Conservation (phyloP, 164 flowering plant species). For the Stephania cephalantha region DNA sequence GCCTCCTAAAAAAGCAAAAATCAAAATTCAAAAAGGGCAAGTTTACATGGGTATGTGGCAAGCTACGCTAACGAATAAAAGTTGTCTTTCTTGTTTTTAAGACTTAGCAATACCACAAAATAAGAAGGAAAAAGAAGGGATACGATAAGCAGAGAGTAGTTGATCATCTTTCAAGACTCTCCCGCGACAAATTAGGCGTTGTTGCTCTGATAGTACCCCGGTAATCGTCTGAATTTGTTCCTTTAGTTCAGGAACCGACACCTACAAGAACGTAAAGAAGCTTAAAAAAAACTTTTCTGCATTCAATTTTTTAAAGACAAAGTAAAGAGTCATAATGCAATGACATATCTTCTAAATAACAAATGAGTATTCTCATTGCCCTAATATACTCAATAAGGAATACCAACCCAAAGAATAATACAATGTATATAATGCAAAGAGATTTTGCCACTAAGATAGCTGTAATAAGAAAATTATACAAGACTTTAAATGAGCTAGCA, state of each 20-base stretch:
- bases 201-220: constrained; percentile 81
- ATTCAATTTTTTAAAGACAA: not conserved
- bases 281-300: not conserved
- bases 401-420: not conserved
- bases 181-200: constrained; percentile 91
- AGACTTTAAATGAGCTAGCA: not conserved
- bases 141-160: constrained; percentile 96
- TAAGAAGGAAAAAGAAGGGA: constrained; percentile 26
- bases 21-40: no score
- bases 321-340: not conserved
- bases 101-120: not conserved
- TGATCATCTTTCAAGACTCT: constrained; percentile 94
- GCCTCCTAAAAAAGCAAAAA: no score
- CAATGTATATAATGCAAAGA: not conserved
- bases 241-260: constrained; percentile 87
- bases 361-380: not conserved
- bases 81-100: no score
- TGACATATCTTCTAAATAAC: not conserved
- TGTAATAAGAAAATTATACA: not conserved
- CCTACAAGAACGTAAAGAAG: constrained; percentile 34
- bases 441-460: not conserved
- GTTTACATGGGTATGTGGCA: no score
- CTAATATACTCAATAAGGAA: not conserved
- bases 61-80: no score
- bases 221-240: constrained; percentile 81